Evolutionary conservation across 2,329 filamentous ascomycete species (phyloP), one percentile per base, ranked within the genome.

Genomic region (Colletotrichum sp.): DNA sequence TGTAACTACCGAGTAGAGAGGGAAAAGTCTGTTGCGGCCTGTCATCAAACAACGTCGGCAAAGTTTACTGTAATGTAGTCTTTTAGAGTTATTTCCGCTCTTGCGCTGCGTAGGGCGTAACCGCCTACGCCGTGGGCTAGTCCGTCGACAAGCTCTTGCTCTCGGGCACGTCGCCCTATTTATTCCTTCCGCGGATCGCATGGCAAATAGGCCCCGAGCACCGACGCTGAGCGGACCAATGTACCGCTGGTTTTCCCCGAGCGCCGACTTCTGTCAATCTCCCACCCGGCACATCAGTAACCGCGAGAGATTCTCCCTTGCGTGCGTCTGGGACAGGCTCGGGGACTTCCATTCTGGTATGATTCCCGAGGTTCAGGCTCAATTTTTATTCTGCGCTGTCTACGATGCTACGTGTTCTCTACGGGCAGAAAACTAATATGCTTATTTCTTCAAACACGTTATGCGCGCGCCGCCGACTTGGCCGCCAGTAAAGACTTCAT

Each of bases 381-480:
- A 21, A 13, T 21, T 21, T 6, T 13, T 52, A 39, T 39, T 39
- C 36, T 52, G 43, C 43, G 43, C n/a, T 24, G n/a, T 52, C 43
- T 21, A 52, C n/a, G n/a, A 21, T 52, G 43, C 43, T 52, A 52
- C 43, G 43, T 52, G 43, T 21, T 52, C n/a, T 3, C 43, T 52
- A 21, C 0, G n/a, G 43, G 43, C 43, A 21, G 43, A 52, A 52
- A 14, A 28, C 28, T n/a, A 21, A 30, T 6, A 16, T 52, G 14
- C 55, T 10, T 68, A 68, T 24, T 60, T 76, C 21, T 65, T 76
- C 24, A 32, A 65, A 39, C 74, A 76, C 10, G 70, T 77, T 36
- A 79, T 76, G 18, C 78, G 65, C 3, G 52, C 71, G 18, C 78
- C 78, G 2, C 78, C 78, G 6, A 79, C 66, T n/a, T 66, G 55